Base-by-base conservation (phyloP, 805 yeast species). In the Cyberlindnera misumaiensis region DNA sequence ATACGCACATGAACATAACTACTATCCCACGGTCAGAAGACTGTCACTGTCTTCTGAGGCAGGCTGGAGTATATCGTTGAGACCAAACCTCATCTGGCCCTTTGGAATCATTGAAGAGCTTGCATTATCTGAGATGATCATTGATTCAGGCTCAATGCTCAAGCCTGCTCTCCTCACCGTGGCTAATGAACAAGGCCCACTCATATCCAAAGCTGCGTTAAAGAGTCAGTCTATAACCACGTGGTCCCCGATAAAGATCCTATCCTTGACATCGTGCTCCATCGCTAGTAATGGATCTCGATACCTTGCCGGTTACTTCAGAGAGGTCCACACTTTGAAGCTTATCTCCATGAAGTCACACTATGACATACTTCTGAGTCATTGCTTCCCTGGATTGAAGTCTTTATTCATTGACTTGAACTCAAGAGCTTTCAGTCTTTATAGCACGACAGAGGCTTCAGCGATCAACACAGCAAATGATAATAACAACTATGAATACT, bases 21-120 rank as follows among this genome's bases (percentile, higher is more conserved):
- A 46, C 31, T 51, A 48, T 30, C 53, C 55, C 36, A 40, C 53
- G 3, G 46, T 71, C 5, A 43, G 58, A 2, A 59, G 46, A n/a
- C 49, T 72, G n/a, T 51, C 52, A 4, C 47, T 72, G 2, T 58
- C 65, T 4, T 64, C 75, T 0, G 72, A 72, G 42, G 41, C 64
- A 0, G 76, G 75, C 2, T 70, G 77, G 77, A 67, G 69, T 26
- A 69, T 77, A 12, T 75, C 80, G 4, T 55, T 76, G 45, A 63
- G 72, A 41, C 59, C 67, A 11, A 73, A 70, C 43, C 47, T 76
- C 7, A 52, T 75, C 2, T 58, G 72, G 45, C 59, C 77, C 14
- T 61, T 72, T 41, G 70, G 71, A 12, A 48, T 64, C 10, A 64
- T 77, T 5, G 59, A 66, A 25, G 68, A 67, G 35, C 52, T 77